Conservation (phyloP, 441 rosid genomes). For the Sinapis alba region DNA sequence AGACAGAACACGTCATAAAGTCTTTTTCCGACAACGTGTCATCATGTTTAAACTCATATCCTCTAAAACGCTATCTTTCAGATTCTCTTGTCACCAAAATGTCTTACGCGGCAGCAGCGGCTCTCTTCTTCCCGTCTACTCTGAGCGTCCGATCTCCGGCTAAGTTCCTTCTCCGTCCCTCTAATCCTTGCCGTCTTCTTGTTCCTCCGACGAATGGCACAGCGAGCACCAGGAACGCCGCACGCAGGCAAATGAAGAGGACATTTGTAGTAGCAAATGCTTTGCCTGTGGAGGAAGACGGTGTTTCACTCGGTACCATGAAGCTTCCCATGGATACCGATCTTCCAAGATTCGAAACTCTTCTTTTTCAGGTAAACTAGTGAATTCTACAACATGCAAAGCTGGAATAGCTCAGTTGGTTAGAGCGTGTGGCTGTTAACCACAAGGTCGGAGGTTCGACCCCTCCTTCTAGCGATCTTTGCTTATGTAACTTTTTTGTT, state of each 20-base stretch:
- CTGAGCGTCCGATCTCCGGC: slow-evolving; percentile 19
- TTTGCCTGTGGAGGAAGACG: slow-evolving; percentile 47
- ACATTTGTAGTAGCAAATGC: slow-evolving; percentile 31
- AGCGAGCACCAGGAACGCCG: neutral
- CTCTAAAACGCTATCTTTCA: slow-evolving; percentile 30
- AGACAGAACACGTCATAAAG: slow-evolving; percentile 25
- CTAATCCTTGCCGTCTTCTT: neutral
- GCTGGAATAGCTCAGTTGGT: slow-evolving; percentile 98
- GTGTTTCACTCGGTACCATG: slow-evolving; percentile 85
- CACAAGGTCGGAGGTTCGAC: slow-evolving; percentile 97
- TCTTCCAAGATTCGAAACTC: slow-evolving; percentile 61
- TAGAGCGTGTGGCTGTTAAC: slow-evolving; percentile 99
- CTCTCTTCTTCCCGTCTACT: neutral
- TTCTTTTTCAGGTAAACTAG: slow-evolving; percentile 70
- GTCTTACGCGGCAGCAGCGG: slow-evolving; percentile 27
- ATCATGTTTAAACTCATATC: slow-evolving; percentile 2
- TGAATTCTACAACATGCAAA: neutral
- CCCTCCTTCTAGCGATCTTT: slow-evolving; percentile 76
- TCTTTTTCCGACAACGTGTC: neutral
- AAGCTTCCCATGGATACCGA: slow-evolving; percentile 60
- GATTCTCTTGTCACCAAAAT: slow-evolving; percentile 16
- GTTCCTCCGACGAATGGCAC: neutral
- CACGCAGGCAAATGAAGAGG: slow-evolving; percentile 39
- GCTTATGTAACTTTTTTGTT: neutral
- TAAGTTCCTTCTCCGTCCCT: neutral